phyloP scores from a whole-genome alignment of 176 grass and related monocot species.

The Oryza longistaminata region DNA sequence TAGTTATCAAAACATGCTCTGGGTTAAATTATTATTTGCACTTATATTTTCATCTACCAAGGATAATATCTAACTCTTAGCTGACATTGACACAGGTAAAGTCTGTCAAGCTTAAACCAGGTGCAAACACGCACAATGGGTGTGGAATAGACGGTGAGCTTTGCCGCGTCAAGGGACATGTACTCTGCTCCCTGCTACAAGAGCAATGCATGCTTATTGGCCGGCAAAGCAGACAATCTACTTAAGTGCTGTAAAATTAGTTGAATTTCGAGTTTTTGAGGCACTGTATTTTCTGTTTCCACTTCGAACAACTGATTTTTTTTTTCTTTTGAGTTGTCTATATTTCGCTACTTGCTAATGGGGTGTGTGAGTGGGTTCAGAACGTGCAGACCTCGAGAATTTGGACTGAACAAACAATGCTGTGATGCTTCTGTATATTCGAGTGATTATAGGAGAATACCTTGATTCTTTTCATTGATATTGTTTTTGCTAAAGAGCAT shows the following conservation, averaged over 20 bases:
- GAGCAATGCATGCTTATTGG: constrained; percentile 94
- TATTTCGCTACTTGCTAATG: constrained; percentile 41
- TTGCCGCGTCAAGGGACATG: constrained; percentile 68
- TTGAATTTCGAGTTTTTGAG: constrained; percentile 24
- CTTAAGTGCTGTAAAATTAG: constrained; percentile 43
- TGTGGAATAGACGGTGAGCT: constrained; percentile 96
- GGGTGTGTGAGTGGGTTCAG: constrained; percentile 24
- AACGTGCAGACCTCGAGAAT: constrained; percentile 24
- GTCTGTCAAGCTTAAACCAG: constrained; percentile 84
- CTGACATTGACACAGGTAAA: constrained; percentile 67
- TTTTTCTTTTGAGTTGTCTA: constrained; percentile 28
- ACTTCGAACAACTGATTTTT: constrained; percentile 60
- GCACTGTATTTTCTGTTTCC: constrained; percentile 38
- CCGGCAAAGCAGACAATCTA: constrained; percentile 50
- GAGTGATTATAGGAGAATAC: constrained; percentile 68
- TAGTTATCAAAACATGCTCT: neutral
- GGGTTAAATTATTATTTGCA: neutral
- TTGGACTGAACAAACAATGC: constrained; percentile 38
- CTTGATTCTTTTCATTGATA: constrained; percentile 29
- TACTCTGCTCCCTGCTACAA: constrained; percentile 77
- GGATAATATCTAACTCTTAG: neutral
- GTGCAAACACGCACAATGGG: constrained; percentile 72
- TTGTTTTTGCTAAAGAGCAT: constrained; percentile 22
- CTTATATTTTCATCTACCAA: neutral
- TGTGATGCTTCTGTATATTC: constrained; percentile 72